These are phyloP conservation scores for Ophiostoma fasciatum DNA, from an alignment of 2,329 filamentous ascomycete species.

Conservation along the genomic window DNA sequence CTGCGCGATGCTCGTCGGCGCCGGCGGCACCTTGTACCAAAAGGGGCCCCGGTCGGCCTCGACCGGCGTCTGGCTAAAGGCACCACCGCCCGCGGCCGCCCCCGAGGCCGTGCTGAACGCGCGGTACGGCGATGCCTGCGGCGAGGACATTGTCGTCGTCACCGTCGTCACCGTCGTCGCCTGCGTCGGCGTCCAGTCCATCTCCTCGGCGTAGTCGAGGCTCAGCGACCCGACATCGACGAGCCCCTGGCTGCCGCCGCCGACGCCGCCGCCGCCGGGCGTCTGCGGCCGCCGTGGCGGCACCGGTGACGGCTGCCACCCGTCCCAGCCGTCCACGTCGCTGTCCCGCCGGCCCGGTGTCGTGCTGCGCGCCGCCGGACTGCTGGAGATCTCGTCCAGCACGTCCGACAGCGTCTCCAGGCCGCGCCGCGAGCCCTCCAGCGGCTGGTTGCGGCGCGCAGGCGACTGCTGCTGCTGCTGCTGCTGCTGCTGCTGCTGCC, in stretches of 20 bases:
- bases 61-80: constrained; percentile 31
- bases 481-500: background rate
- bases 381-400: constrained; percentile 28
- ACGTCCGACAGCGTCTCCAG: constrained; percentile 26
- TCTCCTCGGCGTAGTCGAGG: constrained; percentile 37
- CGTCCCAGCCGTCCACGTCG: constrained; percentile 6
- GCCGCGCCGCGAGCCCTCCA: constrained; percentile 19
- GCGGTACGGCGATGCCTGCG: constrained; percentile 34
- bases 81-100: constrained; percentile 23
- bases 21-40: constrained; percentile 54
- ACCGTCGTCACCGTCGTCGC: no score
- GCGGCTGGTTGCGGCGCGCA: no score
- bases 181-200: constrained; percentile 58
- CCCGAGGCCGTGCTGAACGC: constrained; percentile 37
- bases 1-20: constrained; percentile 51
- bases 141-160: no score
- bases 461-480: constrained; percentile 8
- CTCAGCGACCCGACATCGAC: no score
- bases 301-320: background rate
- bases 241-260: no score
- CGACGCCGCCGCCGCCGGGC: no score
- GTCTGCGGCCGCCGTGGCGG: no score
- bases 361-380: constrained; percentile 7
- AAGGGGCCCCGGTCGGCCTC: constrained; percentile 39
- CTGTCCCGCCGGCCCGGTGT: background rate